Evolutionary conservation across 2,329 filamentous ascomycete genomes (phyloP).

Genomic region (Teratosphaeriaceae sp.): DNA sequence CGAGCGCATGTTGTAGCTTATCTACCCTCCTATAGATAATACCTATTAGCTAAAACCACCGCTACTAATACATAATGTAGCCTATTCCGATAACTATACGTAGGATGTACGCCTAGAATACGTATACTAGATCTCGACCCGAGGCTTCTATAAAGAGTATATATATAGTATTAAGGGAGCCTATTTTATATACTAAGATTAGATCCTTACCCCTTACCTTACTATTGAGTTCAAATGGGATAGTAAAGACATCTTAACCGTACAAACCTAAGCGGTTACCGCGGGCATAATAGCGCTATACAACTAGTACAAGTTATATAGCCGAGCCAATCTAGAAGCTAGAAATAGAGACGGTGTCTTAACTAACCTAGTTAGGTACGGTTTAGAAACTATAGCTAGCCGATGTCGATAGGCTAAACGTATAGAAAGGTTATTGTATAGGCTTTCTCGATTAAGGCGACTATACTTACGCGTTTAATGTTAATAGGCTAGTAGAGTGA

Average conservation of each 20-base stretch:
- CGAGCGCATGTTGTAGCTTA: not conserved
- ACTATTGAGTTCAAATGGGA: conserved; percentile 5
- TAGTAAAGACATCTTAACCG: not conserved
- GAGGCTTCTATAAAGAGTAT: conserved; percentile 3
- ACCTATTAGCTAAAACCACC: not conserved
- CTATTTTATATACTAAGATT: not conserved
- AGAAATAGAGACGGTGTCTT: too few relatives aligned
- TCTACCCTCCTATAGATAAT: not conserved
- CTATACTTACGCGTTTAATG: too few relatives aligned
- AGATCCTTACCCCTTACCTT: conserved; percentile 1
- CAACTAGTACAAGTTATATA: not conserved
- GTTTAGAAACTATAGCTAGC: too few relatives aligned
- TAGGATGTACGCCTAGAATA: conserved; percentile 2
- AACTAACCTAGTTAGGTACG: too few relatives aligned
- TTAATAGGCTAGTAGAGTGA: too few relatives aligned
- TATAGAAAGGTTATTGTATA: too few relatives aligned
- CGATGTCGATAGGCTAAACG: too few relatives aligned
- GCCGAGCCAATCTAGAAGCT: too few relatives aligned
- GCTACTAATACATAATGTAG: not conserved
- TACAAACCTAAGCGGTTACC: not conserved
- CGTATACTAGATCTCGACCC: conserved; percentile 2
- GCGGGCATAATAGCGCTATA: conserved; percentile 1
- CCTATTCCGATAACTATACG: not conserved
- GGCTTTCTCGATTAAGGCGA: too few relatives aligned
- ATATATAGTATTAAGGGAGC: not conserved